Evolutionary conservation across 2,329 filamentous ascomycete species (phyloP), one percentile per base, ranked within the genome.

Genomic region (Fusarium globosum): DNA sequence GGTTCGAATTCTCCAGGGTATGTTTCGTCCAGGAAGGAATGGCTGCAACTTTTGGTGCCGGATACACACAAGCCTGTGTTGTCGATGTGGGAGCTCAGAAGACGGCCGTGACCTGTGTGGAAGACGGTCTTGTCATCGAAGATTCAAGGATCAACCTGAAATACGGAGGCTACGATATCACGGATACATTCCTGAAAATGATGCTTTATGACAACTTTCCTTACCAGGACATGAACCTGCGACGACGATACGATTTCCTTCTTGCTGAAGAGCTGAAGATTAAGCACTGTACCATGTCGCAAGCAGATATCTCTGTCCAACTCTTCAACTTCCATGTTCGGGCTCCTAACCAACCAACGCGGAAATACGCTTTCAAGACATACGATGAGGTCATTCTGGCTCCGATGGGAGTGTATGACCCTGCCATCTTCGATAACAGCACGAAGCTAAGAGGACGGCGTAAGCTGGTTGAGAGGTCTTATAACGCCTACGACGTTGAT

Each of bases 51-150:
- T 99, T 97, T 80, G 96, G 96, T 18, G 96, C 96, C 8, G 96
- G 96, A 13, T 98, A 97, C 79, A 97, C 95, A 2, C 94, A 94
- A 71, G 93, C 94, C 26, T 99, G 96, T 77, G 95, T 99, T 63
- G 95, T 99, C 16, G 96, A 99, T 80, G 93, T 99, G 64, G 96
- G 96, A 18, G 96, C 96, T 2, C 95, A 98, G 80, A 99, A 99
- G 87, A 98, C 96, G 3, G 97, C 96, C 0, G 93, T 99, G 38
- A 96, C 95, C 71, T 99, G 96, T 76, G 95, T 99, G 16, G 96
- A 99, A 78, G 96, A 99, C 81, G 96, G 96, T 4, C 93, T 99
- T 83, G 95, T 94, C 79, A 89, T 97, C 33, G 96, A 98, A 73
- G 96, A 98, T 80, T 99, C 96, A 21, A 91, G 96, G 21, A 90